Base-by-base conservation (phyloP, 2,329 filamentous ascomycete species). In the Penicillium vulpinum region DNA sequence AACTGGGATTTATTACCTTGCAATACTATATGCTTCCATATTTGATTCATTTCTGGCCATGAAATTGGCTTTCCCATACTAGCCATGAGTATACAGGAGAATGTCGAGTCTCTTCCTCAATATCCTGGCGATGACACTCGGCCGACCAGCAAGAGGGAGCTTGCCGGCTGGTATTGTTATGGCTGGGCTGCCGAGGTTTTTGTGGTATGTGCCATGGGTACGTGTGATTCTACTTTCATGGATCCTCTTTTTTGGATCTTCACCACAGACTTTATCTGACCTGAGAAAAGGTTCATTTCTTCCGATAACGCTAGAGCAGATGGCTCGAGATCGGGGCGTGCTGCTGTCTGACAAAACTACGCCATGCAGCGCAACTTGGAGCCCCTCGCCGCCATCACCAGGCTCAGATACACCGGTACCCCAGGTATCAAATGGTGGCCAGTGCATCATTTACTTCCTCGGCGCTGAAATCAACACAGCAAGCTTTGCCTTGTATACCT, bases 401-500 rank as follows among this genome's bases (percentile, higher is more conserved):
- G 40, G 33, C 16, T 39, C 26, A 5, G 29, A 54, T 22, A 24
- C 13, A 22, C 24, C 54, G n/a, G 54, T 46, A 55, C 58, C 51
- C 24, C 58, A 62, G 33, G 52, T 51, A 41, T 62, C 65, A 66
- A 73, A 64, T 62, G 80, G 63, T 40, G 82, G 81, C 47, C 91
- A 95, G 72, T 99, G 94, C 70, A 80, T 97, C 58, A 86, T 97
- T 57, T 85, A 88, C 62, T 80, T 97, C 5, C 78, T 96, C 24
- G 93, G 93, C 6, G 74, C 89, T 58, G 88, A 96, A 68, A 88
- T 99, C 77, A 97, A 97, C 75, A 97, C 93, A 0, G 92, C 93
- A 35, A 95, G 90, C 74, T 97, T 97, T 74, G 93, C 92, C 72
- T 96, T 97, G 91, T 97, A 97, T 77, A 97, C 92, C 2, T 99